Conservation (phyloP, 2,329 filamentous ascomycete species). For the Ilyonectria robusta region DNA sequence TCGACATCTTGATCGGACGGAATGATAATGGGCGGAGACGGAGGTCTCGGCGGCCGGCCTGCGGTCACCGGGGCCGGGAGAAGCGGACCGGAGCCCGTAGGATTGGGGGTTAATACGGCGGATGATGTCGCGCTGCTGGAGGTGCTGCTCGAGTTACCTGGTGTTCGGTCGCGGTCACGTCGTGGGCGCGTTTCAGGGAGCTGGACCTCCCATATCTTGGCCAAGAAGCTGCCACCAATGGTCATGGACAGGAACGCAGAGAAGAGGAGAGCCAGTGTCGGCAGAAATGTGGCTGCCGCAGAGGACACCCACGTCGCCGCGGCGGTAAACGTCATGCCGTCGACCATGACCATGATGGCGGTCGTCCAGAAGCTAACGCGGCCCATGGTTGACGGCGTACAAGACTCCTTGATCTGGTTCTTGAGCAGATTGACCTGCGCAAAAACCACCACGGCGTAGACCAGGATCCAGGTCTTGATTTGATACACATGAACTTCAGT, state of each 20-base stretch:
- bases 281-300: slow-evolving; percentile 69
- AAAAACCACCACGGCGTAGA: slow-evolving; percentile 69
- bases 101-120: slow-evolving; percentile 44
- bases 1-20: slow-evolving; percentile 76
- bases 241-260: slow-evolving; percentile 69
- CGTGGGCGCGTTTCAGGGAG: slow-evolving; percentile 67
- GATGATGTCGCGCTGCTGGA: slow-evolving; percentile 42
- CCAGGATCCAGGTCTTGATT: slow-evolving; percentile 72
- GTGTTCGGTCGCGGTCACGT: slow-evolving; percentile 52
- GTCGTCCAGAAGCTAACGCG: slow-evolving; percentile 76
- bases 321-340: slow-evolving; percentile 71
- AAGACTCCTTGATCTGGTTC: slow-evolving; percentile 75
- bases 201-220: slow-evolving; percentile 73
- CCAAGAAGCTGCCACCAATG: slow-evolving; percentile 70
- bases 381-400: slow-evolving; percentile 76
- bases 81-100: slow-evolving; percentile 47
- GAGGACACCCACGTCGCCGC: slow-evolving; percentile 70
- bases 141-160: slow-evolving; percentile 41
- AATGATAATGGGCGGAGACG: slow-evolving; percentile 66
- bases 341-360: slow-evolving; percentile 73
- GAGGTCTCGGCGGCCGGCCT: slow-evolving; percentile 34
- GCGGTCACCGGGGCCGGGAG: slow-evolving; percentile 60
- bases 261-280: slow-evolving; percentile 68
- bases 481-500: slow-evolving; percentile 70
- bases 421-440: slow-evolving; percentile 75